Evolutionary conservation across 768 basidiomycete genomes (phyloP), one percentile per base, ranked within the genome.

Genomic region (Albatrellus ellisii): DNA sequence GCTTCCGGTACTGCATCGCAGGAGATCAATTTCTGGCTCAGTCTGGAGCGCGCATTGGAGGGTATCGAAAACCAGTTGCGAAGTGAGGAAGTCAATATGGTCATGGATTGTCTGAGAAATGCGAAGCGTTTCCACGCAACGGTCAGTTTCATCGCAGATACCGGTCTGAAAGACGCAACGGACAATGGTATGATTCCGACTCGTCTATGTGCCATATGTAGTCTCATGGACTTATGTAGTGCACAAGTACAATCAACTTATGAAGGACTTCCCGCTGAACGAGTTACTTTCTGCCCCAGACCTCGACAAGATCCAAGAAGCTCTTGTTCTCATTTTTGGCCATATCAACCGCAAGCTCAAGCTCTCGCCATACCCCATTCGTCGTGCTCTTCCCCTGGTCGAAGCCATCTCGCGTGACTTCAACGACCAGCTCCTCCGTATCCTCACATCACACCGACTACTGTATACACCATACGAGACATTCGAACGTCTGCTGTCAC

Each of bases 21-120:
- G 56, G 95, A 98, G 59, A 91, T 99, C 67, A 98, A 98, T 60
- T 98, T 99, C 55, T 98, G 95, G 95, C 67, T 98, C 18, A 86
- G 82, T 58, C 70, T 99, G 59, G 95, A 99, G 58, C 69, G 86
- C 33, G 91, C 91, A 5, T 60, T 99, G 48, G 95, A 98, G 54
- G 83, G 76, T 0, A 98, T 98, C 54, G 92, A 97, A 55, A 66
- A 77, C 0, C 95, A 99, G 55, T 67, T 99, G 46, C 70, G 81
- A 48, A 88, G 86, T 47, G 92, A 97, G 37, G 87, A 91, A 56
- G 88, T 99, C 35, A 76, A 75, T 44, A 81, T 89, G 76, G 84
- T 88, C 38, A 85, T 89, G 77, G 92, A 94, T 51, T 87, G 89
- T 54, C 64, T 99, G 43, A 72, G 92, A 51, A 90, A 95, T 51